phyloP scores from a whole-genome alignment of 768 basidiomycete species.

The Rhodotorula toruloides region DNA sequence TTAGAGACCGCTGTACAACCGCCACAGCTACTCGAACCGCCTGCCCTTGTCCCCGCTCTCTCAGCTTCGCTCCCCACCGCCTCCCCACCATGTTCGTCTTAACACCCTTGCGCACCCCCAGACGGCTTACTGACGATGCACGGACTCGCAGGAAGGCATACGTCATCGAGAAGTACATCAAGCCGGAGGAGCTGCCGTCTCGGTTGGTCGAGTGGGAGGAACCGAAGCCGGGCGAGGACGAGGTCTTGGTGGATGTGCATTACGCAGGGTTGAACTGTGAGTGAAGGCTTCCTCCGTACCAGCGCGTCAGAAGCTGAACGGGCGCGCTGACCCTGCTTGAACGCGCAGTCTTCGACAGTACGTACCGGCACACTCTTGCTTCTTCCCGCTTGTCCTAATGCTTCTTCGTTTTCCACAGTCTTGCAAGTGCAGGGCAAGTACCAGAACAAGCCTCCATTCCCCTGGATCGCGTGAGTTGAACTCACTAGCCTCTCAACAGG shows the following conservation, averaged over 20 bases:
- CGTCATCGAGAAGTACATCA: constrained; percentile 59
- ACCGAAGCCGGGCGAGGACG: constrained; percentile 53
- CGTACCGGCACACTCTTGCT: background rate
- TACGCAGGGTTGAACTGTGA: constrained; percentile 59
- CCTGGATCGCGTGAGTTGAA: constrained; percentile 65
- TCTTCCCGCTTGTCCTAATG: background rate
- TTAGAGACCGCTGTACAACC: no score
- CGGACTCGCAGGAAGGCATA: constrained; percentile 46
- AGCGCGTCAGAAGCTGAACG: no score
- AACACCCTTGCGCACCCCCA: background rate
- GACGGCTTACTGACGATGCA: background rate
- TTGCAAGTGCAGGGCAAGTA: constrained; percentile 57
- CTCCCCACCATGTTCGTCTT: background rate
- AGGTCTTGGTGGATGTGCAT: constrained; percentile 71
- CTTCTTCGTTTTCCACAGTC: background rate
- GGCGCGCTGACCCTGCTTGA: background rate
- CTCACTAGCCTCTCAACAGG: no score
- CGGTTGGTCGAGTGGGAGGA: constrained; percentile 53
- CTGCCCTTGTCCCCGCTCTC: no score
- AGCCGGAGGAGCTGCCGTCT: constrained; percentile 59
- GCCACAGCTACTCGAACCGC: no score
- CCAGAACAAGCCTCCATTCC: constrained; percentile 73
- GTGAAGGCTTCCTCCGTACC: no score
- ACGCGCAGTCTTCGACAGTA: constrained; percentile 3
- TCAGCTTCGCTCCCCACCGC: background rate